Base-by-base conservation (phyloP, 2,329 filamentous ascomycete species). In the Verticillium isaacii region DNA sequence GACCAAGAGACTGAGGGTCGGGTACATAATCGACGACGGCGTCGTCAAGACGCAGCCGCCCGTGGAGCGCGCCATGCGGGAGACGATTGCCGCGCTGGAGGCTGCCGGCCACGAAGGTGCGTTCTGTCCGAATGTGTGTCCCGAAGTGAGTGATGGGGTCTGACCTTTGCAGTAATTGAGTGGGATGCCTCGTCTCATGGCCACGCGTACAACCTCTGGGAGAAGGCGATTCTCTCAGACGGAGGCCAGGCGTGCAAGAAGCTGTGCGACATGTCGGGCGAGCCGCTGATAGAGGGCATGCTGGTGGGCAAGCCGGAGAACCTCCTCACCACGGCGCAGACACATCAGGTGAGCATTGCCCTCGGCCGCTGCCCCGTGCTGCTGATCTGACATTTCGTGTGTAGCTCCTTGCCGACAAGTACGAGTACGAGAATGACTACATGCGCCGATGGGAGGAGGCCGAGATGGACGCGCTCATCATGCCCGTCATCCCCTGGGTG, bases 391-490 rank as follows among this genome's bases (percentile, higher is more conserved):
- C 19, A 23, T 2, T 12, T 5, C 2, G 5, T 7, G 19, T 9
- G 12, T 73, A 80, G 32, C 75, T 73, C 19, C 69, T 81, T 5
- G 76, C 74, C 59, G 74, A 74, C 12, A 70, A 84, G 61, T 76
- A 81, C 56, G 69, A 74, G n/a, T 72, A 75, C 58, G 59, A 63
- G 2, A 59, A 57, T 9, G 60, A 67, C 7, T 68, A 68, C 78
- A 39, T 72, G 7, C 72, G 76, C 25, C 67, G 63, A 0, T 85
- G 77, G 73, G 75, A 80, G 15, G 72, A 73, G 34, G 54, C 75
- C 0, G 77, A 80, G 69, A 70, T 75, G 1, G 69, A 77, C 19
- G 66, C 77, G 0, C 64, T 78, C 32, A 36, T 32, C 59, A 54
- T 59, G 59, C 58, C 57, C 54, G 17, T 66, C 64, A 56, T 61